Base-by-base conservation (phyloP, 768 basidiomycete species). In the Calocybe indica region DNA sequence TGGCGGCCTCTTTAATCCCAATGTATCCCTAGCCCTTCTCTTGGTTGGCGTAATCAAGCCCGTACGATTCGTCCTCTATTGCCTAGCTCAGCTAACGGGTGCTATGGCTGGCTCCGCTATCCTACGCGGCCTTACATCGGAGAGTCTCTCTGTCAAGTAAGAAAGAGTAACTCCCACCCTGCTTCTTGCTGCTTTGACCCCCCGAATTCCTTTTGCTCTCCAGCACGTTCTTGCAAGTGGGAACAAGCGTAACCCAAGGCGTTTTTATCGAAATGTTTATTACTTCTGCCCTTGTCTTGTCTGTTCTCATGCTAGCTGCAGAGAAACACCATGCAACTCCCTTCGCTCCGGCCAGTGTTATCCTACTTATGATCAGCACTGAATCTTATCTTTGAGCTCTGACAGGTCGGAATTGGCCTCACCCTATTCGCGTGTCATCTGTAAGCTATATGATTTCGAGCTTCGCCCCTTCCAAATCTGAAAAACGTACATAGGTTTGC, bases 231-330 rank as follows among this genome's bases (percentile, higher is more conserved):
- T 66, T 80, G 32, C 66, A 67, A 7, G 56, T 62, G 13, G 74
- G 72, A 4, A 62, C 77, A 49, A 84, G 73, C 62, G 50, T 61
- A 3, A 71, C 78, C 0, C 80, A 85, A 59, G 82, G 70, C 8
- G 73, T 83, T 12, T 85, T 85, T 60, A 83, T 85, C 50, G 83
- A 86, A 59, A 80, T 83, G 75, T 85, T 85, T 62, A 74, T 79
- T 53, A 85, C 83, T 10, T 68, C 76, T 9, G 68, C 71, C 11
- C 68, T 85, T 36, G 75, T 79, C 37, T 61, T 83, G 10, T 68
- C 84, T 5, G 80, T 85, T n/a, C 74, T 85, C 51, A 85, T 86
- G 82, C 61, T 86, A 22, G 84, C 85, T 4, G 80, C 79, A 11
- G 85, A 85, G 62, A 85, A 85, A 62, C 83, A 84, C 54, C 65